Conservation (phyloP, 1,139 yeast species). For the Protomyces arabidopsidicola region DNA sequence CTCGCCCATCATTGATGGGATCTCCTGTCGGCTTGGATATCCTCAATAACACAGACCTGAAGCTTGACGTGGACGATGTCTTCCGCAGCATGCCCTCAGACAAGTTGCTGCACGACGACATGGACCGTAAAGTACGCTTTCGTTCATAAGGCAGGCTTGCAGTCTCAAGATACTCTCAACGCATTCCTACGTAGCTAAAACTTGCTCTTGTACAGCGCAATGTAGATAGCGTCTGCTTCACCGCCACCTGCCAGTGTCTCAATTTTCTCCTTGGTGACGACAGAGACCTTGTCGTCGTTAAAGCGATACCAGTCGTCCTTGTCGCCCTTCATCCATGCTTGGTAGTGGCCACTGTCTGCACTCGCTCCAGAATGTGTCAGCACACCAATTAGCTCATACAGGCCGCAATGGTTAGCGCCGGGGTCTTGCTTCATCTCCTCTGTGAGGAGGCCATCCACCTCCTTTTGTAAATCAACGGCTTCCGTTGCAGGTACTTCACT, state of each 20-base stretch:
- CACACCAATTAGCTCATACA: constrained; percentile 76
- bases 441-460: constrained; percentile 35
- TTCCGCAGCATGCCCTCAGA: background rate
- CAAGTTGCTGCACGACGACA: background rate
- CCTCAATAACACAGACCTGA: background rate
- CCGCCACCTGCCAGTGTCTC: constrained; percentile 92
- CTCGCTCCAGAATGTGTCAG: constrained; percentile 92
- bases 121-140: constrained; percentile 4
- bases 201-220: constrained; percentile 60
- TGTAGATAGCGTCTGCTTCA: constrained; percentile 91
- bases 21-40: background rate
- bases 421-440: constrained; percentile 42
- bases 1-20: background rate
- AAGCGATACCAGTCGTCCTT: constrained; percentile 81
- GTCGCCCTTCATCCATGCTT: constrained; percentile 61
- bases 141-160: background rate
- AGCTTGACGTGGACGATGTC: background rate
- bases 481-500: constrained; percentile 33
- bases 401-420: constrained; percentile 81
- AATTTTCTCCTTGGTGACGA: constrained; percentile 70
- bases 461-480: constrained; percentile 34
- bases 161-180: background rate
- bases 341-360: constrained; percentile 97
- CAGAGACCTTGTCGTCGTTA: constrained; percentile 85
- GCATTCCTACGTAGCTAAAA: constrained; percentile 41